Evolutionary conservation across 2,329 filamentous ascomycete genomes (phyloP), one percentile per base, ranked within the genome.

Genomic region (Kalaharituber pfeilii): DNA sequence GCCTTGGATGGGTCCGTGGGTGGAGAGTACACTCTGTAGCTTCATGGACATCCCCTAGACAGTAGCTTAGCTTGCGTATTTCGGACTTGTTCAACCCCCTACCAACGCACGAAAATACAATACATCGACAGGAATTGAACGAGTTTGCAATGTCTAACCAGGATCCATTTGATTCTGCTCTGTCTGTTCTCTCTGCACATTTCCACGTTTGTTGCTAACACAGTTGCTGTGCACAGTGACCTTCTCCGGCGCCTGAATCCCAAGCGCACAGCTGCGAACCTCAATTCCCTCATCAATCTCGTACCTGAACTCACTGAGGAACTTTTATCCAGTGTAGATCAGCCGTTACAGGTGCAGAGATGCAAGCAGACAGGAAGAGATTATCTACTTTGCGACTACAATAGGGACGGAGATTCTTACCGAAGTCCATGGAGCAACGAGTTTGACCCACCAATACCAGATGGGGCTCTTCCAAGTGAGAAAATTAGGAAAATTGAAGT

Each of bases 301-400:
- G 84, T 87, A 45, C 91, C 91, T 15, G 82, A 89, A 63, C 81
- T 98, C 57, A 91, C 89, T 66, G 91, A 98, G 75, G 91, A 98
- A 69, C 86, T 98, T 44, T 86, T 98, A 61, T 91, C 89, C 62
- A 94, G 89, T 24, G 91, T 98, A 64, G 91, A 98, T 71, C 89
- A 96, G 69, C 91, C 91, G 24, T 81, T 98, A 55, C 81, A 84
- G 56, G 78, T 93, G 59, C 81, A 83, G 64, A 83, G 85, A 62
- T 96, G 91, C 75, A 79, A 80, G 63, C 84, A 88, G 70, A 84
- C 86, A 28, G 86, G 87, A 64, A 84, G 89, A 63, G 91, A 96
- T 72, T 98, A 94, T 73, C 80, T 98, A 51, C 84, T 95, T 66
- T 98, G 91, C 75, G 91, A 98, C 77, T 98, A 98, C 77, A 98